A percentile compares a stretch with the other conserved stretches of the same genome.
These are phyloP conservation scores for Syzygium oleosum DNA, from an alignment of 345 rosid genomes.

Conservation along the genomic window DNA sequence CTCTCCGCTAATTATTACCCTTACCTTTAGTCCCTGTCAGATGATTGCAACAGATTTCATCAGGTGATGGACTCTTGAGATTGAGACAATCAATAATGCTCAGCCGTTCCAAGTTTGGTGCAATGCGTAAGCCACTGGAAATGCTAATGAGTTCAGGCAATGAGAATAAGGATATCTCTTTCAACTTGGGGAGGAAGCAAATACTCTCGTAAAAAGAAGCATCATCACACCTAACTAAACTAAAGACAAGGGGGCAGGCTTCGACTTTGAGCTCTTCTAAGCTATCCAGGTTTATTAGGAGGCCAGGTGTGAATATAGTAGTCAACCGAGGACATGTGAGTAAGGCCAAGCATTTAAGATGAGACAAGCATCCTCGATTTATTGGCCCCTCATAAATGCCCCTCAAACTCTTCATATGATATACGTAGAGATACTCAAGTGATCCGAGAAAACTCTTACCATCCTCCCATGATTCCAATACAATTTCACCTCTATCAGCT, in stretches of 20 bases:
- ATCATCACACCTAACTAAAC: neutral
- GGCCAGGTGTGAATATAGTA: too few species aligned
- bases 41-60: neutral
- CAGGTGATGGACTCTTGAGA: too few species aligned
- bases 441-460: too few species aligned
- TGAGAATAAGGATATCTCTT: neutral
- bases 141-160: slow-evolving; percentile 6
- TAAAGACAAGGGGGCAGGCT: neutral
- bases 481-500: too few species aligned
- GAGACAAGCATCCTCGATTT: too few species aligned
- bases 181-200: slow-evolving; percentile 1
- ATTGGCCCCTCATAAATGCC: too few species aligned
- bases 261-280: neutral
- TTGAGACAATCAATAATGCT: neutral
- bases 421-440: too few species aligned
- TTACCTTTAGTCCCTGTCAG: neutral
- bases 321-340: too few species aligned
- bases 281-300: too few species aligned
- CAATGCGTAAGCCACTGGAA: neutral
- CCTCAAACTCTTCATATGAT: too few species aligned
- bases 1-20: neutral
- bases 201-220: neutral
- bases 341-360: too few species aligned
- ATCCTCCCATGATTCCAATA: too few species aligned
- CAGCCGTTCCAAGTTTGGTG: neutral